Evolutionary conservation across 495 filamentous ascomycete genomes (phyloP).

Genomic region (Penicillium cataractarum): DNA sequence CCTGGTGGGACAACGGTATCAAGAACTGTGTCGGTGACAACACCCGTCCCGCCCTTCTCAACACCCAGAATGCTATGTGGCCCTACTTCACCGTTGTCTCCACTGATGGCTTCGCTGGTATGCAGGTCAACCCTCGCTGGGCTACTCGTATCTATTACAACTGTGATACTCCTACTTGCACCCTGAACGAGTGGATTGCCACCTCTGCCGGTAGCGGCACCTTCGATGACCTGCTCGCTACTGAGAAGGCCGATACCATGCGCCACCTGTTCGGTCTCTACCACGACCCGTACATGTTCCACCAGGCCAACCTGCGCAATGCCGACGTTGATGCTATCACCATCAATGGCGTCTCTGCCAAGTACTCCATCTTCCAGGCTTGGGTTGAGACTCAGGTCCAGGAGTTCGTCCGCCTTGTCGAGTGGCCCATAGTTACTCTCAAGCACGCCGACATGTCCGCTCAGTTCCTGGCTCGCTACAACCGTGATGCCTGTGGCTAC

Average conservation of each 20-base stretch:
- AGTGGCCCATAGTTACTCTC: constrained; percentile 59
- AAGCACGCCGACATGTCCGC: constrained; percentile 56
- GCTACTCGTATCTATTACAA: constrained; percentile 69
- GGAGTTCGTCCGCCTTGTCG: constrained; percentile 61
- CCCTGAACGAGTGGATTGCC: constrained; percentile 61
- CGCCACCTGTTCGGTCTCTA: constrained; percentile 59
- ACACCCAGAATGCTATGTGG: constrained; percentile 55
- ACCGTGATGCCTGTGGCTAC: constrained; percentile 58
- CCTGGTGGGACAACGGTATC: constrained; percentile 63
- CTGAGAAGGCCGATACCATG: constrained; percentile 55
- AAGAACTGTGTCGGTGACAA: constrained; percentile 65
- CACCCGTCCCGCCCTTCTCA: constrained; percentile 55
- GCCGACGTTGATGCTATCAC: constrained; percentile 48
- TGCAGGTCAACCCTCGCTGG: constrained; percentile 64
- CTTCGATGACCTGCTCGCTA: constrained; percentile 52
- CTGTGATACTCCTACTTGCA: constrained; percentile 60
- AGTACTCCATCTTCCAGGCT: constrained; percentile 60
- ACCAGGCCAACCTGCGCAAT: constrained; percentile 64
- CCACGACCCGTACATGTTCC: constrained; percentile 54
- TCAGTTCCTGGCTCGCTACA: constrained; percentile 54
- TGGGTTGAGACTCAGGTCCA: constrained; percentile 63
- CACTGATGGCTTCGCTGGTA: constrained; percentile 57
- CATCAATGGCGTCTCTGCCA: constrained; percentile 52
- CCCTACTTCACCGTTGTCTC: constrained; percentile 56
- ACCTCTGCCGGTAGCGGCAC: constrained; percentile 56